Evolutionary conservation across 176 grass and related monocot genomes (phyloP), one percentile per base, ranked within the genome.

Genomic region (Carex myosuroides): DNA sequence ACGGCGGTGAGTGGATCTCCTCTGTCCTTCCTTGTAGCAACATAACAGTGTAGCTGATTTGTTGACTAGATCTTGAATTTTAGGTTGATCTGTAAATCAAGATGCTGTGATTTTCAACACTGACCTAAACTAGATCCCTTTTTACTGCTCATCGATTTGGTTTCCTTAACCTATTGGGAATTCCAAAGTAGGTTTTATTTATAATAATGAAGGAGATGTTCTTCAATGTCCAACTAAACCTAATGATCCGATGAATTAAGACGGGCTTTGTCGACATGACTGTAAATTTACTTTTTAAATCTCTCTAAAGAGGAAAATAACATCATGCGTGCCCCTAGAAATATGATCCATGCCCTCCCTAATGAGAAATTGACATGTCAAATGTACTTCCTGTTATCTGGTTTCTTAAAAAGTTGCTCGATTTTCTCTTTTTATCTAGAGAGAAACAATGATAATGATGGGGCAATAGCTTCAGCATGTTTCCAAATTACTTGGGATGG

Each of bases 1-100:
- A 98, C 20, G 95, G 95, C 89, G 95, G 95, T 98, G 86, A 89
- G 92, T 32, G 17, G 68, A 42, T 32, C 58, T 54, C 64, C 54
- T 81, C 58, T 88, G 12, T 11, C 63, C 33, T 60, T 54, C 87
- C 88, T 83, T 87, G 46, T 75, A 16, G 24, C 74, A 37, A 67
- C 13, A 67, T 67, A 67, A 67, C 10, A 33, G 64, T 17, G 33
- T 3, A 67, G 11, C 20, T 81, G 35, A 26, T 79, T 48, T 79
- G 4, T 16, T 33, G 7, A 20, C 3, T 18, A 41, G 58, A 86
- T 72, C 48, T 87, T 70, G 6, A 79, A 46, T 71, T 71, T 42
- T 69, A 18, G 22, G n/a, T 39, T 66, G 20, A 42, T n/a, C 18
- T 20, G 39, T 41, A 44, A 20, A 41, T 70, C 17, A 18, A 20